phyloP scores from a whole-genome alignment of 148 eudicot species.

The Silene uniflora region DNA sequence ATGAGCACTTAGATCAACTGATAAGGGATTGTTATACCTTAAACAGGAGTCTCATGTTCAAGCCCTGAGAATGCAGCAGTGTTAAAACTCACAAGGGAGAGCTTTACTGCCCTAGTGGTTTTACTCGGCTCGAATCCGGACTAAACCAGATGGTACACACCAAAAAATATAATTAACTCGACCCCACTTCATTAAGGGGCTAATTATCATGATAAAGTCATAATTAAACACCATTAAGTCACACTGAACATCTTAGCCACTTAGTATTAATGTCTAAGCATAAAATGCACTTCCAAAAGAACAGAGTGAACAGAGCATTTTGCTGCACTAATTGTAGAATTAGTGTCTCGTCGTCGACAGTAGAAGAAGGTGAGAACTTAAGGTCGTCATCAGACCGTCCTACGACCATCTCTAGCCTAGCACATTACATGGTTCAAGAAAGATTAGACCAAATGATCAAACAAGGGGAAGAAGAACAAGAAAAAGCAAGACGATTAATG shows the following conservation, averaged over 20 bases:
- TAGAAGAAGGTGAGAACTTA: conserved; percentile 31
- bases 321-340: conserved; percentile 56
- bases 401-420: conserved; percentile 46
- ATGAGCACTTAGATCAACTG: too few species aligned
- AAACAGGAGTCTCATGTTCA: too few species aligned
- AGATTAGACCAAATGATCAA: conserved; percentile 68
- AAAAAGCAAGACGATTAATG: conserved; percentile 30
- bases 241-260: neutral
- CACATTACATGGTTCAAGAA: conserved; percentile 79
- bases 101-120: too few species aligned
- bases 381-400: conserved; percentile 26
- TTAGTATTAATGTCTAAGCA: conserved; percentile 17
- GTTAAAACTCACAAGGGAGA: too few species aligned
- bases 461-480: conserved; percentile 44
- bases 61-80: too few species aligned
- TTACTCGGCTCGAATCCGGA: too few species aligned
- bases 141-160: too few species aligned
- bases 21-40: too few species aligned
- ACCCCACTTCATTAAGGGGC: conserved; percentile 28
- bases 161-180: too few species aligned
- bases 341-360: conserved; percentile 52
- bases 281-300: conserved; percentile 31
- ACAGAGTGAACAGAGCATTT: conserved; percentile 48
- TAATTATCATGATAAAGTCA: conserved; percentile 8
- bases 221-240: conserved; percentile 6